These are phyloP conservation scores for Pyrenophora graminea DNA, from an alignment of 2,329 filamentous ascomycete species.

Conservation along the genomic window DNA sequence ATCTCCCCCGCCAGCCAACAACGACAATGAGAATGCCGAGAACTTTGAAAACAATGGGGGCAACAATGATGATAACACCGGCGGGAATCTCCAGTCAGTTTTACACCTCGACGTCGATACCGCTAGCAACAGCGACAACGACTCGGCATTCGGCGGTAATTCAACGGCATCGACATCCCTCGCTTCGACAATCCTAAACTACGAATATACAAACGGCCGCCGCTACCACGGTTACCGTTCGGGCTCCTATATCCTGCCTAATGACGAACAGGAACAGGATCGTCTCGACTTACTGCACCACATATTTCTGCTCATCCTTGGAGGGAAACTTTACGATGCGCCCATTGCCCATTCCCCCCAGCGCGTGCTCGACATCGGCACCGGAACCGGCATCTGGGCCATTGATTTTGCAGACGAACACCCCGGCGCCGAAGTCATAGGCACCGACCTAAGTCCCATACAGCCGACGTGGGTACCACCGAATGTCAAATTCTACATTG, in stretches of 20 bases:
- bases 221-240: slow-evolving; percentile 46
- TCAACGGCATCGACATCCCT: slow-evolving; percentile 40
- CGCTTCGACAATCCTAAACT: slow-evolving; percentile 44
- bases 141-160: slow-evolving; percentile 38
- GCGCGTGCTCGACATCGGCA: slow-evolving; percentile 47
- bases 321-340: slow-evolving; percentile 43
- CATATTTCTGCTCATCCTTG: slow-evolving; percentile 44
- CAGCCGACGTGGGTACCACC: slow-evolving; percentile 48
- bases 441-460: slow-evolving; percentile 46
- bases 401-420: slow-evolving; percentile 47
- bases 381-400: slow-evolving; percentile 48
- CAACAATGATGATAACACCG: slow-evolving; percentile 3
- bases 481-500: slow-evolving; percentile 49
- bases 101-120: slow-evolving; percentile 37
- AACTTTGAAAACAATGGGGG: neutral
- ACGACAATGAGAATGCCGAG: neutral
- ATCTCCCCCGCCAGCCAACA: neutral
- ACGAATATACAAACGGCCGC: slow-evolving; percentile 46
- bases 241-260: slow-evolving; percentile 43
- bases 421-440: slow-evolving; percentile 40
- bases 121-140: slow-evolving; percentile 31
- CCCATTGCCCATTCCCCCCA: slow-evolving; percentile 28
- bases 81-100: slow-evolving; percentile 30
- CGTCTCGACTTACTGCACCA: slow-evolving; percentile 47
- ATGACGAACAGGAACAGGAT: slow-evolving; percentile 47